Evolutionary conservation across 129 eudicot genomes (phyloP), one percentile per base, ranked within the genome.

Genomic region (Escallonia rubra): DNA sequence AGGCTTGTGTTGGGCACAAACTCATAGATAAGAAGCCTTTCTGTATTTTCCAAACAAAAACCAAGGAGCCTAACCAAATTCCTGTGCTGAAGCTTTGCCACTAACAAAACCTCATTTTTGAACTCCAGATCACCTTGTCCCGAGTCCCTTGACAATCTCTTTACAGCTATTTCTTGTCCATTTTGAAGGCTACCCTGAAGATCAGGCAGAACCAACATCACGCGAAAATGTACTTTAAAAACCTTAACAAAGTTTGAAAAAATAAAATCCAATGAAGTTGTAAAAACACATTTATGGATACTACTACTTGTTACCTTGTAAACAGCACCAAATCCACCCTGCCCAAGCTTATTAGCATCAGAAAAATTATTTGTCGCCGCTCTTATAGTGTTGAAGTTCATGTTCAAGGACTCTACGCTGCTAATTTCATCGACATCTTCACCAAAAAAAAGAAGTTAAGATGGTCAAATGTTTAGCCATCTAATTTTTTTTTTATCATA

Each of bases 331-430:
- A n/a, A n/a, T n/a, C 82, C 85, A 60, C 89, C 89, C 53, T 70
- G 65, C 6, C 89, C 89, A n/a, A 84, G 59, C 63, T 74, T 76
- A 68, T 80, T 77, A 3, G 58, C 71, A 13, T 64, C 77, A 4
- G 79, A 59, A 50, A 83, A 83, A 71, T 79, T 69, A 60, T 68
- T 43, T 12, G 88, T 83, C 4, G 82, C 81, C 13, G 62, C 76
- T 61, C 63, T 68, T 4, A 83, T 59, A 43, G 43, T 69, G 43
- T 47, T 55, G 10, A 83, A 76, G 9, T 73, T 67, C 55, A 67
- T 76, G 49, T 69, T 72, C 67, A 83, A 52, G 40, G 82, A 83
- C 43, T 80, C 73, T 5, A 39, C 80, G 3, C 38, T 39, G 40
- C 68, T 49, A 43, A 69, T 74, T 1, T 59, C 70, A 45, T 57